Conservation (phyloP, 2,329 filamentous ascomycete species). For the Pestalotiopsis sp. region DNA sequence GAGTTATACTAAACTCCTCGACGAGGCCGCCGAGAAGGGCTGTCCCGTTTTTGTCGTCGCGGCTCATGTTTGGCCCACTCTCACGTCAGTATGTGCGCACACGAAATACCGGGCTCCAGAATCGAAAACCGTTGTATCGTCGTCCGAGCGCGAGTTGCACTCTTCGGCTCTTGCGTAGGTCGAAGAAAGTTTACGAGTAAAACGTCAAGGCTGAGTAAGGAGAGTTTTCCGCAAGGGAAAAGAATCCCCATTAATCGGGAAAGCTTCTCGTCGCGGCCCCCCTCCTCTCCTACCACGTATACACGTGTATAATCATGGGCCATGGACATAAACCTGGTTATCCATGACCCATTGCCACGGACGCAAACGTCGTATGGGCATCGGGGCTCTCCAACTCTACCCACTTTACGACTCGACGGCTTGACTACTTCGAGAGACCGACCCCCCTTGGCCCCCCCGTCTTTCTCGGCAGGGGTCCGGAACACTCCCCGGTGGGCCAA, state of each 20-base stretch:
- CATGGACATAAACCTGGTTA: too few species aligned
- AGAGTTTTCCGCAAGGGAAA: too few species aligned
- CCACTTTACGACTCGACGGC: too few species aligned
- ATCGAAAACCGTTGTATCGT: neutral
- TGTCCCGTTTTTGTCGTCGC: neutral
- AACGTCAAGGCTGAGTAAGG: neutral
- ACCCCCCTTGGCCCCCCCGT: neutral
- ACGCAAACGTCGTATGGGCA: too few species aligned
- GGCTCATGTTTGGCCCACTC: neutral
- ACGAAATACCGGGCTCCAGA: neutral
- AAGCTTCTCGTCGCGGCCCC: too few species aligned
- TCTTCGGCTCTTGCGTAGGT: neutral
- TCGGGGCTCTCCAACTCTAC: too few species aligned
- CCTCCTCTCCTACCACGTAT: too few species aligned
- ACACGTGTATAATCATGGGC: too few species aligned
- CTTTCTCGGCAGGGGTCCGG: neutral
- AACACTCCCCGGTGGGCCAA: neutral
- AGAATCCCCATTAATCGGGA: too few species aligned
- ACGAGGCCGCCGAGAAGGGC: neutral
- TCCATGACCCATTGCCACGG: too few species aligned
- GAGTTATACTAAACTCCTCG: neutral
- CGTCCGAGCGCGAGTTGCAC: neutral
- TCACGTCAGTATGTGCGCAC: neutral
- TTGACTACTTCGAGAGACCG: too few species aligned
- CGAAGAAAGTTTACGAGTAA: neutral